A percentile compares a stretch with the other conserved stretches of the same genome.
phyloP scores from a whole-genome alignment of 352 stramenopile genomes.

The Globisporangium emineosum region DNA sequence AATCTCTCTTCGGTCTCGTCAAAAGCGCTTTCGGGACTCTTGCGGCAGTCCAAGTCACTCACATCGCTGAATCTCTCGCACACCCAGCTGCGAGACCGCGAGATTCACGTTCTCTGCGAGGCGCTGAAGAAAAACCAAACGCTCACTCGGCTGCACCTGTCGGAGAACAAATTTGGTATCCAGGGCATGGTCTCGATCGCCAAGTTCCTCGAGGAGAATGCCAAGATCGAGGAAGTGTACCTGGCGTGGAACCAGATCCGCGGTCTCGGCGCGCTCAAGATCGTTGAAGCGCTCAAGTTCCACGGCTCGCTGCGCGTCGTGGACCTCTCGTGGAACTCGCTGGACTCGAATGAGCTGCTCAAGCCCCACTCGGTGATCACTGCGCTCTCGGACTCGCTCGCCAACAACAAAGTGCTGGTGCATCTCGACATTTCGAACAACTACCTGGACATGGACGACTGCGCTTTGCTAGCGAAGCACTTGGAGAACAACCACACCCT shows the following conservation, averaged over 20 bases:
- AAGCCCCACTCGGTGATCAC: conserved; percentile 43
- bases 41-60: conserved; percentile 47
- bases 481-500: conserved; percentile 74
- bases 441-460: conserved; percentile 59
- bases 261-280: conserved; percentile 62
- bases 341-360: conserved; percentile 51
- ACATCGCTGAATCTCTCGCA: conserved; percentile 65
- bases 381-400: conserved; percentile 54
- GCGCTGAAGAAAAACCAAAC: conserved; percentile 72
- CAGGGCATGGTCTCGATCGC: conserved; percentile 60
- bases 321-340: conserved; percentile 76
- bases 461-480: conserved; percentile 49
- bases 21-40: conserved; percentile 34
- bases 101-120: conserved; percentile 69
- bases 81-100: conserved; percentile 55
- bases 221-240: conserved; percentile 76
- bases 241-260: conserved; percentile 75
- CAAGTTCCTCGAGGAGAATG: conserved; percentile 71
- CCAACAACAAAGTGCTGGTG: conserved; percentile 74
- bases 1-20: conserved; percentile 35
- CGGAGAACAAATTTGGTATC: conserved; percentile 65
- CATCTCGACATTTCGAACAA: conserved; percentile 79
- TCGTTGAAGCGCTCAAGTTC: conserved; percentile 71
- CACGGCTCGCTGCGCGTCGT: conserved; percentile 65
- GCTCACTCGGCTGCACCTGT: conserved; percentile 60